Percentiles rank a stretch among this genome's conserved stretches.
Evolutionary conservation across 2,329 filamentous ascomycete genomes (phyloP).

Genomic region (Botrytis fragariae): DNA sequence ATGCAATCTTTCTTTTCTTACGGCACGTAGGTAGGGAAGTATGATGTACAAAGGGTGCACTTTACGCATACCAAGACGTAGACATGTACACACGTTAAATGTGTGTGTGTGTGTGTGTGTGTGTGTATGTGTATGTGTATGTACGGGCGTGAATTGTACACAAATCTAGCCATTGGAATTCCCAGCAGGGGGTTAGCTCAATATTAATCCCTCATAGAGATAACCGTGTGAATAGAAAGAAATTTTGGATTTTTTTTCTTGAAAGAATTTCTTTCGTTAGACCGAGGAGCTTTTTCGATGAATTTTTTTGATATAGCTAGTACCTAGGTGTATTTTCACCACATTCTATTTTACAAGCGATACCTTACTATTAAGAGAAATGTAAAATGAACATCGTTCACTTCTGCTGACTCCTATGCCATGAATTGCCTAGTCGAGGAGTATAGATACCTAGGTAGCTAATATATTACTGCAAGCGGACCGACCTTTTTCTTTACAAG

Average conservation of each 20-base stretch:
- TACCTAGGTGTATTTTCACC: background rate
- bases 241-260: background rate
- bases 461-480: background rate
- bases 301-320: background rate
- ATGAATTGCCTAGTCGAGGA: background rate
- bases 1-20: background rate
- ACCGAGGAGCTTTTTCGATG: background rate
- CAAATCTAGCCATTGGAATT: background rate
- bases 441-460: background rate
- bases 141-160: background rate
- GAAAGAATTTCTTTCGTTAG: conserved; percentile 1
- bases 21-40: background rate
- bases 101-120: background rate
- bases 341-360: background rate
- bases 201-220: conserved; percentile 16
- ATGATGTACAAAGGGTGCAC: background rate
- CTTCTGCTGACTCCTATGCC: background rate
- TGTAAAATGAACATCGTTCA: background rate
- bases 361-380: background rate
- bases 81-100: background rate
- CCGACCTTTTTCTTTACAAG: background rate
- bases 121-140: background rate
- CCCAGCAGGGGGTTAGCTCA: background rate
- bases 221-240: background rate
- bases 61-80: background rate